A percentile compares a stretch with the other conserved stretches of the same genome.
These are phyloP conservation scores for Nannizziopsis barbatae DNA, from an alignment of 2,329 filamentous ascomycete genomes.

Conservation along the genomic window DNA sequence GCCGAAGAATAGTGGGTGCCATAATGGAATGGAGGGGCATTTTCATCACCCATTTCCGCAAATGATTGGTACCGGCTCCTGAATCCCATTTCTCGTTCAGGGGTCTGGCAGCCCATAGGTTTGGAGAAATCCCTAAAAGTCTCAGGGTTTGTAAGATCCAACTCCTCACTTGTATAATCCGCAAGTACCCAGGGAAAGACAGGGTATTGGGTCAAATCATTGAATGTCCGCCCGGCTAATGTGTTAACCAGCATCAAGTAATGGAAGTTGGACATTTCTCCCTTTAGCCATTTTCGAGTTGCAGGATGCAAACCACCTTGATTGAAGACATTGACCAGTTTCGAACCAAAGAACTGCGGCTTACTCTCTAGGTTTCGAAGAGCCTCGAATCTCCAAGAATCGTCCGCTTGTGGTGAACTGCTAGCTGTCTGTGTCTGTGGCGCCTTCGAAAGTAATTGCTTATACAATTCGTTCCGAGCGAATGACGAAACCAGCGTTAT, in stretches of 20 bases:
- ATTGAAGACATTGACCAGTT: constrained; percentile 87
- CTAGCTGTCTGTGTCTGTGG: constrained; percentile 64
- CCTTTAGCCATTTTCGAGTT: constrained; percentile 80
- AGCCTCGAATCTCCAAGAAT: constrained; percentile 83
- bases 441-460: constrained; percentile 64
- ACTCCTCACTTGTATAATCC: constrained; percentile 86
- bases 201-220: constrained; percentile 94
- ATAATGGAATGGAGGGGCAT: constrained; percentile 78
- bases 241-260: constrained; percentile 98
- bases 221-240: constrained; percentile 92
- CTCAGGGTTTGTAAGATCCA: constrained; percentile 72
- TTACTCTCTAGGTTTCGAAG: constrained; percentile 57
- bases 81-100: constrained; percentile 64
- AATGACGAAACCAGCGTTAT: constrained; percentile 67
- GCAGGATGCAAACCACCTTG: constrained; percentile 69
- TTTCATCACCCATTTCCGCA: constrained; percentile 73
- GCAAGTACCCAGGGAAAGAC: constrained; percentile 96
- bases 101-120: constrained; percentile 87
- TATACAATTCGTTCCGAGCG: constrained; percentile 68
- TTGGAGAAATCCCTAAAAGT: constrained; percentile 87
- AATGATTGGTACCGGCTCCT: constrained; percentile 76
- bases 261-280: constrained; percentile 96
- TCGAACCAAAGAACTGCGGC: constrained; percentile 63
- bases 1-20: constrained; percentile 98
- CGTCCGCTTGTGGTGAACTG: constrained; percentile 64